These are phyloP conservation scores for Bodo saltans DNA, from an alignment of 78 protist genomes.

Conservation along the genomic window DNA sequence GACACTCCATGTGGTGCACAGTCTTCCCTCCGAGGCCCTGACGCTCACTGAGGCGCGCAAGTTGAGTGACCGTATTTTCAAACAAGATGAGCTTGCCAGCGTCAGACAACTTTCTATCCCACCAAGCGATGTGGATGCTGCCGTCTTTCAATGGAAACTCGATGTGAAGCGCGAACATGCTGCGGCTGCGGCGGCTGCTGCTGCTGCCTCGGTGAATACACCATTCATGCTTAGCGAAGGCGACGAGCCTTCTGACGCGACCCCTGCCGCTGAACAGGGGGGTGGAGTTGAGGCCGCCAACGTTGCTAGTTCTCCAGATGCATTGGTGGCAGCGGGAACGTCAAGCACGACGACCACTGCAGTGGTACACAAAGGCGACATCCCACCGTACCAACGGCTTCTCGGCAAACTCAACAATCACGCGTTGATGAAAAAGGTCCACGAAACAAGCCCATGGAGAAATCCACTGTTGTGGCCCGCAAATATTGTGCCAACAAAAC, in stretches of 20 bases:
- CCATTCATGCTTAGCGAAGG: too few species aligned
- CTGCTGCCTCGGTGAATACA: too few species aligned
- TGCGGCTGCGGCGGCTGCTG: not conserved
- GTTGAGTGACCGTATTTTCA: not conserved
- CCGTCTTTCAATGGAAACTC: not conserved
- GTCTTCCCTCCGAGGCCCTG: not conserved
- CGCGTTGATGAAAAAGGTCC: not conserved
- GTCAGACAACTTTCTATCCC: not conserved
- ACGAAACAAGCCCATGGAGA: not conserved
- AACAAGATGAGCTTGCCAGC: not conserved
- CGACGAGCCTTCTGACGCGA: not conserved
- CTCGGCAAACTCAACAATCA: not conserved
- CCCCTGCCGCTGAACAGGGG: not conserved
- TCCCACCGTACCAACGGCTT: not conserved
- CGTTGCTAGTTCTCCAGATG: not conserved
- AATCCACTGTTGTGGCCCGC: not conserved
- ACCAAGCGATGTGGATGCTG: not conserved
- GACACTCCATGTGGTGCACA: not conserved
- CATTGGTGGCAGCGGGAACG: not conserved
- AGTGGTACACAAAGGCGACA: not conserved
- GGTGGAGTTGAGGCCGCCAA: not conserved
- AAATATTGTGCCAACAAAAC: not conserved
- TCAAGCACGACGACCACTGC: not conserved
- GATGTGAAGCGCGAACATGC: not conserved
- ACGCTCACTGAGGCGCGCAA: not conserved